A percentile compares a stretch with the other conserved stretches of the same genome.
phyloP scores from a whole-genome alignment of 1,284 basidiomycete species.

The Puccinia triticina region DNA sequence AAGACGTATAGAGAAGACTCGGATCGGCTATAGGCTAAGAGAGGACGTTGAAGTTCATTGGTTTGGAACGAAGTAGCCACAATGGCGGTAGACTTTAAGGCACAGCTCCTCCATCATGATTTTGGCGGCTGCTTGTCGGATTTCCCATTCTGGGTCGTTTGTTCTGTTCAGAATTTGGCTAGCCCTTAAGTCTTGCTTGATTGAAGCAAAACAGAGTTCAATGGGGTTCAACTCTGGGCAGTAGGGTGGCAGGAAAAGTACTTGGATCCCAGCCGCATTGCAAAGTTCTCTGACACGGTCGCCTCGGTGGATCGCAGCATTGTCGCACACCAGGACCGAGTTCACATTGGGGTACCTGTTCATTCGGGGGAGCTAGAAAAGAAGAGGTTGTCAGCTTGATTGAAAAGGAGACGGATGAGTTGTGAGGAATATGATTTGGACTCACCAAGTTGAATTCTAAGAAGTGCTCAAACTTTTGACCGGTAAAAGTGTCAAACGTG shows the following conservation, averaged over 20 bases:
- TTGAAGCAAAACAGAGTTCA: not conserved
- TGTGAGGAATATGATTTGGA: no score
- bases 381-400: no score
- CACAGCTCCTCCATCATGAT: not conserved
- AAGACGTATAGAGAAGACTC: no score
- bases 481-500: no score
- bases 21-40: no score
- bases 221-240: slow-evolving; percentile 25
- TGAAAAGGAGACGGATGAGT: no score
- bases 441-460: no score
- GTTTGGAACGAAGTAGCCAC: not conserved
- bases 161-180: not conserved
- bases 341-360: not conserved
- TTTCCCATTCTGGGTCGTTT: not conserved
- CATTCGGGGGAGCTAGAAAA: no score
- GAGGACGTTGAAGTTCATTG: not conserved
- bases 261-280: not conserved
- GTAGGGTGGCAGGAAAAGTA: slow-evolving; percentile 14
- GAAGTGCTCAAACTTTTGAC: no score
- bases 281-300: not conserved
- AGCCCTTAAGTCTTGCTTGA: not conserved
- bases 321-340: not conserved
- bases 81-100: not conserved
- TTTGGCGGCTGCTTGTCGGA: not conserved
- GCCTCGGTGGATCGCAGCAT: not conserved